Conservation (phyloP, 306 rosid species). For the Ziziphus jujuba region DNA sequence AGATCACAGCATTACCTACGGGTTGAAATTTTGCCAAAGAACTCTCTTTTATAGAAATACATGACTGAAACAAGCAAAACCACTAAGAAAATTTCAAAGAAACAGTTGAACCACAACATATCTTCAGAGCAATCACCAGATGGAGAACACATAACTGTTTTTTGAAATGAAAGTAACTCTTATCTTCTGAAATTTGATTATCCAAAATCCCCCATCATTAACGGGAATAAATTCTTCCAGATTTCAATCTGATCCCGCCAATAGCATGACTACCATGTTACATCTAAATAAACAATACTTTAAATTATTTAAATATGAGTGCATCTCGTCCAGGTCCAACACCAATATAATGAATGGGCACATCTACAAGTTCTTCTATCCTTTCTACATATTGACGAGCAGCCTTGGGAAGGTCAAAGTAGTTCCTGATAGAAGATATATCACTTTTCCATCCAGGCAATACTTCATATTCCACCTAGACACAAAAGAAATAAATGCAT, state of each 20-base stretch:
- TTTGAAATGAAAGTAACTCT: no score
- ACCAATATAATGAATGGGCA: slow-evolving; percentile 90
- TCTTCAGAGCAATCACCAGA: no score
- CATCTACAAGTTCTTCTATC: slow-evolving; percentile 83
- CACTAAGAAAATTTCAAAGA: no score
- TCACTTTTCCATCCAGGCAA: slow-evolving; percentile 88
- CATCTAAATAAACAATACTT: not conserved
- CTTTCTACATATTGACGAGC: slow-evolving; percentile 78
- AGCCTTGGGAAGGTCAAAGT: slow-evolving; percentile 81
- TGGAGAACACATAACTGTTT: no score
- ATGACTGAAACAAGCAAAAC: no score
- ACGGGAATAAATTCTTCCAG: slow-evolving; percentile 19
- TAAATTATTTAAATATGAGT: slow-evolving; percentile 62
- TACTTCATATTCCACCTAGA: slow-evolving; percentile 83
- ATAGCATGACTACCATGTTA: slow-evolving; percentile 20
- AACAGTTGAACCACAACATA: no score
- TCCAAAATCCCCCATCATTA: not conserved
- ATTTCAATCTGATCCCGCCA: slow-evolving; percentile 26
- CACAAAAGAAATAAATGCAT: slow-evolving; percentile 19
- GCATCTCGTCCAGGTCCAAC: slow-evolving; percentile 98
- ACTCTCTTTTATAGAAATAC: no score
- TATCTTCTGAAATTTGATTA: not conserved
- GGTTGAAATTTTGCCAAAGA: no score
- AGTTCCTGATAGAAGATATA: slow-evolving; percentile 77
- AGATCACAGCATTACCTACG: no score